These are phyloP conservation scores for Platanthera zijinensis DNA, from an alignment of 106 monocot genomes.

Conservation along the genomic window DNA sequence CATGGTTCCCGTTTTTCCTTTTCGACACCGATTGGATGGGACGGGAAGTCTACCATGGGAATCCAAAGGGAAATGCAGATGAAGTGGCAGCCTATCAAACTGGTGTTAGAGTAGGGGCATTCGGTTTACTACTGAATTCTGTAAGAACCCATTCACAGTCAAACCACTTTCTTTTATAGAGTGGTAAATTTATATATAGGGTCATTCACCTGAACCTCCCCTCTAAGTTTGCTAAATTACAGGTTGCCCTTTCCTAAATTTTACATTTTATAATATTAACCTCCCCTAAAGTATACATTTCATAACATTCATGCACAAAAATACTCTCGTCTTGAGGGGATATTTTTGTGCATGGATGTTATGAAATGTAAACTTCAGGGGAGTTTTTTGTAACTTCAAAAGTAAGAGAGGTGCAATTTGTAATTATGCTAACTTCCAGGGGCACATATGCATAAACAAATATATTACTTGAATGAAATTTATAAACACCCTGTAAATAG, in stretches of 20 bases:
- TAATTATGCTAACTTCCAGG: too few relatives aligned
- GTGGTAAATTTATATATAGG: too few relatives aligned
- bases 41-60: constrained; percentile 95
- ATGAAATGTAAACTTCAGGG: too few relatives aligned
- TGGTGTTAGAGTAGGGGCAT: constrained; percentile 98
- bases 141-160: constrained; percentile 54
- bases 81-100: constrained; percentile 51
- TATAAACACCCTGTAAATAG: constrained; percentile 21
- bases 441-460: neutral
- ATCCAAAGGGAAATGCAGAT: constrained; percentile 58
- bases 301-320: too few relatives aligned
- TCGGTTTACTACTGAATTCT: constrained; percentile 98
- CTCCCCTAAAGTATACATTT: too few relatives aligned
- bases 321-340: neutral
- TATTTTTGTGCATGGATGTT: too few relatives aligned
- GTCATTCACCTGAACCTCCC: too few relatives aligned
- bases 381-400: too few relatives aligned
- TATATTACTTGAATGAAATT: constrained; percentile 1
- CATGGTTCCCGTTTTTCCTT: constrained; percentile 99
- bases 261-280: too few relatives aligned
- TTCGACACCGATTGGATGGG: constrained; percentile 99
- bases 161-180: constrained; percentile 9
- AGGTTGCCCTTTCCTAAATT: too few relatives aligned
- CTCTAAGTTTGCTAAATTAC: too few relatives aligned
- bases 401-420: too few relatives aligned